Conservation (phyloP, 192 early-diverging fungal genomes). For the Lobosporangium transversale region DNA sequence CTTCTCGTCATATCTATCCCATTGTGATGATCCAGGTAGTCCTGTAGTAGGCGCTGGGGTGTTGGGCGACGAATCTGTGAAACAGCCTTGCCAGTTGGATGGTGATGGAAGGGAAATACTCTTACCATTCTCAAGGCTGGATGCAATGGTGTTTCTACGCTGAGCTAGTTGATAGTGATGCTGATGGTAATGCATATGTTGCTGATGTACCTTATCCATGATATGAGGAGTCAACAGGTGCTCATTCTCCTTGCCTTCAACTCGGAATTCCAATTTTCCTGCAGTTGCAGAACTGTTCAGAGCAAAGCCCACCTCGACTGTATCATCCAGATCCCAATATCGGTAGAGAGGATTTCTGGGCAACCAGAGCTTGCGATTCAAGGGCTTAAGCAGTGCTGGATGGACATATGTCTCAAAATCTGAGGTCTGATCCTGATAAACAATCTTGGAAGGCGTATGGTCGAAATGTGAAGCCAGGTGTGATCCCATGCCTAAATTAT, state of each 20-base stretch:
- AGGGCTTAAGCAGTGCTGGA: conserved; percentile 54
- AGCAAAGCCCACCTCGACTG: conserved; percentile 51
- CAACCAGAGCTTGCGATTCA: conserved; percentile 56
- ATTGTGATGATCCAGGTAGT: conserved; percentile 10
- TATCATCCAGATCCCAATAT: conserved; percentile 54
- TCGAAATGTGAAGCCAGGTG: conserved; percentile 35
- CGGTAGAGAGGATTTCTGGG: conserved; percentile 53
- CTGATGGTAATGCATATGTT: background rate
- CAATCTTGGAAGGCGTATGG: conserved; percentile 18
- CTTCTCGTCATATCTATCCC: conserved; percentile 28
- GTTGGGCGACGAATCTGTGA: conserved; percentile 13
- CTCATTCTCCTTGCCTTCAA: conserved; percentile 19
- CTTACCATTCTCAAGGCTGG: conserved; percentile 17
- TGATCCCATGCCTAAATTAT: conserved; percentile 3
- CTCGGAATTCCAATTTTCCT: conserved; percentile 19
- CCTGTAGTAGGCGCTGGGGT: conserved; percentile 4
- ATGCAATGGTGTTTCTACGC: conserved; percentile 19
- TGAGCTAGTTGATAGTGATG: background rate
- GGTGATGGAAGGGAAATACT: conserved; percentile 18
- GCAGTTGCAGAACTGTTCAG: conserved; percentile 26
- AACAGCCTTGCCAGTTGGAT: conserved; percentile 30
- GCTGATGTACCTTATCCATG: background rate
- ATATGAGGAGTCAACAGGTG: conserved; percentile 9
- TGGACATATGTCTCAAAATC: conserved; percentile 58
- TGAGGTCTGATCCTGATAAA: conserved; percentile 53